Evolutionary conservation across 441 rosid species (phyloP), one percentile per base, ranked within the genome.

Genomic region (California macrophylla): DNA sequence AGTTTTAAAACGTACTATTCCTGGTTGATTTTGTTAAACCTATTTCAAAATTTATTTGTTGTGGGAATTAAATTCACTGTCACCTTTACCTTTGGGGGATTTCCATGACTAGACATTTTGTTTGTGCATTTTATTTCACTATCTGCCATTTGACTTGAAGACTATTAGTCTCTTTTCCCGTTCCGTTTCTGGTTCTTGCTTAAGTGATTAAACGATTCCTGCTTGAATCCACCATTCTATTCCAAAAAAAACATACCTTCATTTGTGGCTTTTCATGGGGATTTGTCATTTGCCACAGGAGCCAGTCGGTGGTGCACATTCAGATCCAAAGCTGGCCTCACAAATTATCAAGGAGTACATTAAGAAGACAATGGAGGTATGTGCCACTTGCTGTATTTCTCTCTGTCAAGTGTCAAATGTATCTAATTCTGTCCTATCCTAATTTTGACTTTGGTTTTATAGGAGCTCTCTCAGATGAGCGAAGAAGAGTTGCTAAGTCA

Each of bases 271-370:
- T 56, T 20, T 56, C 8, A 56, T 18, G 9, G 24, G 15, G 62
- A 56, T 18, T 56, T 56, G 18, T 58, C 29, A 8, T 58, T 23
- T 58, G 23, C 70, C 21, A 66, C 81, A 91, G 95, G 98, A 93
- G 79, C 98, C 98, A 9, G 87, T 89, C 52, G 97, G 97, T 30
- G 97, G 98, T 56, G 98, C 97, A 25, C 96, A 93, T 79, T 86
- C 90, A 40, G 92, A 88, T 82, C 93, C 96, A 23, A 64, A 81
- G 36, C 84, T 89, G 93, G 85, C 96, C 58, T 88, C 98, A 34
- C 85, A 82, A 74, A 87, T 82, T 77, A 89, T 92, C 74, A 92
- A 88, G 85, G 74, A 73, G 32, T 88, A 91, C 40, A 90, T 89
- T 73, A 86, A 80, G 58, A 83, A 86, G 74, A 6, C 82, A 75